These are phyloP conservation scores for Escallonia rubra DNA, from an alignment of 129 eudicot species.

Conservation along the genomic window DNA sequence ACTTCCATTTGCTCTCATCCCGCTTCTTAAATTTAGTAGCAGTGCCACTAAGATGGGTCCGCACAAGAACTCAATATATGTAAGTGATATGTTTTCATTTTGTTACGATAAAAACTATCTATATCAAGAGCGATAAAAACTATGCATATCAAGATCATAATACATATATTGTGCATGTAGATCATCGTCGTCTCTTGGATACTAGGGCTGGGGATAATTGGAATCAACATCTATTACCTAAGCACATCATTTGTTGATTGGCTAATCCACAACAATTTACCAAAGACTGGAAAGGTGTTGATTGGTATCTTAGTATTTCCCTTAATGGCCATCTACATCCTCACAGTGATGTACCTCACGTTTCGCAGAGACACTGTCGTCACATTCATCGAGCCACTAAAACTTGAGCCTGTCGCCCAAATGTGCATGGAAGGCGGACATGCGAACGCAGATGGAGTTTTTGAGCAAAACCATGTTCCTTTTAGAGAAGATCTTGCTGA, in stretches of 20 bases:
- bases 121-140: no score
- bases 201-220: conserved; percentile 19
- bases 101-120: no score
- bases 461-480: conserved; percentile 1
- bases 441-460: not conserved
- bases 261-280: conserved; percentile 11
- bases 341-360: conserved; percentile 15
- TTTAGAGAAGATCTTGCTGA: conserved; percentile 34
- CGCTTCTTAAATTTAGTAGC: conserved; percentile 33
- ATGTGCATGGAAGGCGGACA: not conserved
- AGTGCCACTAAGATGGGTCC: conserved; percentile 32
- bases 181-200: conserved; percentile 14
- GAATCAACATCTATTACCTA: conserved; percentile 22
- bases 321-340: conserved; percentile 7
- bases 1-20: conserved; percentile 34
- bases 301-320: conserved; percentile 18
- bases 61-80: conserved; percentile 22
- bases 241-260: conserved; percentile 16
- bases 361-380: conserved; percentile 8
- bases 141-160: no score
- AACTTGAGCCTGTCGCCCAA: not conserved
- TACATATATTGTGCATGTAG: not conserved
- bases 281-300: conserved; percentile 14
- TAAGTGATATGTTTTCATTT: conserved; percentile 4
- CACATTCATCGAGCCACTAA: conserved; percentile 8